Evolutionary conservation across 2,329 filamentous ascomycete species (phyloP), one percentile per base, ranked within the genome.

Genomic region (Fusarium sp.): DNA sequence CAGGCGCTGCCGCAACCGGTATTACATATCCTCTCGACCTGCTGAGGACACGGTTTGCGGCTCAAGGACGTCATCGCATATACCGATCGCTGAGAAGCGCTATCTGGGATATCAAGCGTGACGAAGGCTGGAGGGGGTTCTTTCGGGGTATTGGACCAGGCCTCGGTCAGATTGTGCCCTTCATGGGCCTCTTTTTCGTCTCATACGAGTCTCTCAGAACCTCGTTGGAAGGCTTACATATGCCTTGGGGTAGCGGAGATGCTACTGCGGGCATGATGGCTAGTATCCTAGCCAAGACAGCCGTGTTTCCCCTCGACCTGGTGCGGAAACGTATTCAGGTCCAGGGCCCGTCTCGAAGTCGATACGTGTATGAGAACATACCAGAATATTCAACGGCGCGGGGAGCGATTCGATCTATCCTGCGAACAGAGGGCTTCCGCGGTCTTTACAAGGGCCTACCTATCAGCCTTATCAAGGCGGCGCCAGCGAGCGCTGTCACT

Each of bases 151-250:
- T 97, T 37, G 89, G 89, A 2, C 95, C 96, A 2, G 94, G 93
- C 0, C 86, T 98, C 24, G 92, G 88, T 29, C 95, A 98, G 85
- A 96, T 98, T 58, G 90, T 98, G 11, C 96, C 96, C 3, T 97
- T 96, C 82, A 99, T 99, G 96, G 96, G 96, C 16, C 87, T 98
- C 3, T 98, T 99, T 85, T 99, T 99, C 83, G 90, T 93, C 37
- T 89, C 91, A 45, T 99, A 98, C 84, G 96, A 99, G 83, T 87
- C 88, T 11, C 84, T 97, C 60, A 88, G 93, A 7, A 80, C 90
- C 8, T 89, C 88, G 0, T 82, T 96, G 54, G 85, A 86, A 8
- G 79, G 80, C 7, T 77, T 91, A 20, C 81, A 88, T 11, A 81
- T 93, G 74, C 92, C 92, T 0, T 92, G 93, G 81, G 94, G 95